Base-by-base conservation (phyloP, 495 filamentous ascomycete species). In the Neurospora sp. region DNA sequence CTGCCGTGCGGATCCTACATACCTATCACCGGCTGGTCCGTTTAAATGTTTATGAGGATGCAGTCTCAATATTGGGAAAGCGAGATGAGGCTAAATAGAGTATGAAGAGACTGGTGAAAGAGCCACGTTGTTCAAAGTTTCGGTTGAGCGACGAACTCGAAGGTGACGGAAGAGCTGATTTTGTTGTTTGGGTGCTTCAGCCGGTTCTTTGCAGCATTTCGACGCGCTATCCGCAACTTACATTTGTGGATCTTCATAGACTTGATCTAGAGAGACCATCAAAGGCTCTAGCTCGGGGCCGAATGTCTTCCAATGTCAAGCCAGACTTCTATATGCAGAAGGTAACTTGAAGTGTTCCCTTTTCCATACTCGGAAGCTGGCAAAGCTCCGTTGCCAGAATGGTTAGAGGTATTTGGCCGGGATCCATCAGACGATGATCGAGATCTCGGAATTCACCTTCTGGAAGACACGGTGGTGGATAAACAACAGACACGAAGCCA, bases 71-170 rank as follows among this genome's bases (percentile, higher is more conserved):
- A 20, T 20, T 18, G 1, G n/a, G 11, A 77, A 72, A 59, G 78
- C 76, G 74, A 81, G 78, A 75, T 80, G 75, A 79, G 79, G 76
- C 77, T 79, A 80, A 80, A 81, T 80, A 76, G 72, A 70, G 4
- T 27, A 27, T 73, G 70, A 69, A 70, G 69, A 61, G 41, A 37
- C 27, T 31, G 27, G 27, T 31, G 42, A n/a, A 38, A 40, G 22
- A 69, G 16, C 5, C 18, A 71, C 12, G 27, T 3, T 9, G 2
- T 35, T 35, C 12, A 16, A 61, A 31, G 11, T 3, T 35, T 61
- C 9, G 53, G 53, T 18, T 4, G 53, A 35, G 12, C 22, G 6
- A 0, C 2, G 53, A 35, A 18, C 7, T 61, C 22, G 53, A 61
- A 31, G 2, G 53, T 61, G 53, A 27, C 27, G 27, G 2, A 61